Evolutionary conservation across 2,329 filamentous ascomycete species (phyloP).

Genomic region (Aspergillus jensenii): DNA sequence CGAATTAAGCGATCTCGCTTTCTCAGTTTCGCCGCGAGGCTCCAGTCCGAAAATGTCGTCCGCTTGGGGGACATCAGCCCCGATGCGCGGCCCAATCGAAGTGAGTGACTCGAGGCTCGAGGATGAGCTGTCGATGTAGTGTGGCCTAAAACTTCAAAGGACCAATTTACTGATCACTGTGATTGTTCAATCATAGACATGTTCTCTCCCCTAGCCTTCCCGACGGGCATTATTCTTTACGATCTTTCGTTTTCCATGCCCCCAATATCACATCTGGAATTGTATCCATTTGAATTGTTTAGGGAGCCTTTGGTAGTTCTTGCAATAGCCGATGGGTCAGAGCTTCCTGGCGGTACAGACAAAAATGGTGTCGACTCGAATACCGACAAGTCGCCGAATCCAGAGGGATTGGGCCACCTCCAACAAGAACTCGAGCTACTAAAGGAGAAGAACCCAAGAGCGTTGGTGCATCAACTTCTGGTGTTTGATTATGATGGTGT

Average conservation of each 20-base stretch:
- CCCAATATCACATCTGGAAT: slow-evolving; percentile 72
- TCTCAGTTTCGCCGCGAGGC: slow-evolving; percentile 70
- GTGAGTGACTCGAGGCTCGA: slow-evolving; percentile 53
- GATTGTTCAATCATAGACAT: slow-evolving; percentile 61
- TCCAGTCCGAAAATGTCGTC: slow-evolving; percentile 78
- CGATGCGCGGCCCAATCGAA: slow-evolving; percentile 80
- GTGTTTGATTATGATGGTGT: slow-evolving; percentile 71
- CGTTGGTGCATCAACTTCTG: slow-evolving; percentile 73
- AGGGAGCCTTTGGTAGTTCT: slow-evolving; percentile 81
- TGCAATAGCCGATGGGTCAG: slow-evolving; percentile 77
- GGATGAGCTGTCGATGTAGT: not conserved
- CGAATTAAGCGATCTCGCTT: slow-evolving; percentile 82
- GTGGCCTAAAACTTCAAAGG: not conserved
- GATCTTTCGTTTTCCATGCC: slow-evolving; percentile 79
- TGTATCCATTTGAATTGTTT: slow-evolving; percentile 88
- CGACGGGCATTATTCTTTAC: slow-evolving; percentile 82
- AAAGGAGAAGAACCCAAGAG: slow-evolving; percentile 71
- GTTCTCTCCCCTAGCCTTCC: slow-evolving; percentile 89
- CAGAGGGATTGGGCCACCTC: slow-evolving; percentile 40
- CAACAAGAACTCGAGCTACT: slow-evolving; percentile 68
- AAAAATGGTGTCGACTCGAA: slow-evolving; percentile 14
- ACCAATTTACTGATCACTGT: slow-evolving; percentile 21
- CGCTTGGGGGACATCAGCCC: slow-evolving; percentile 82
- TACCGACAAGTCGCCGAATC: slow-evolving; percentile 35
- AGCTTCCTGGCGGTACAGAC: slow-evolving; percentile 51